Base-by-base conservation (phyloP, 768 basidiomycete species). In the Agrocybe pediades region DNA sequence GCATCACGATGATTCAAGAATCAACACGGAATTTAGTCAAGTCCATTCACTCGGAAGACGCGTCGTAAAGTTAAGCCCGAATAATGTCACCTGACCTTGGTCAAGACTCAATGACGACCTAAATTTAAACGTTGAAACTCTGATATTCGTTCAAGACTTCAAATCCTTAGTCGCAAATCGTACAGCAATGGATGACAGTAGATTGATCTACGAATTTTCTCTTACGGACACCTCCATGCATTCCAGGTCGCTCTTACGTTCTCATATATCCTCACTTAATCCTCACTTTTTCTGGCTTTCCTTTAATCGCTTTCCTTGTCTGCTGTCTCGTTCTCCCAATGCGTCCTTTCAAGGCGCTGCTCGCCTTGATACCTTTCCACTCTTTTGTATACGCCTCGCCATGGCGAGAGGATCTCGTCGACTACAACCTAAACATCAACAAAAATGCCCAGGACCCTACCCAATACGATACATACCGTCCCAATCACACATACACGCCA, bases 371-470 rank as follows among this genome's bases (percentile, higher is more conserved):
- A 49, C 54, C 72, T 46, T 58, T 83, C 47, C 62, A 71, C 25
- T 59, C 68, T 36, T 62, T 74, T 54, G 77, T 74, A 43, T 44
- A 57, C 41, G 84, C 87, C 2, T 84, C 88, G 9, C 90, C 88
- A 0, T 94, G 87, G 62, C 74, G 80, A 20, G 78, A 82, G 4
- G 79, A 86, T 62, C 82, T 92, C 57, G 71, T 74, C 33, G 75
- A 82, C 61, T 92, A 86, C 75, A 94, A 95, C 67, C 71, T 94
- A 68, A 94, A 95, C 70, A 62, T 77, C 62, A 92, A 91, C 71
- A 74, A 88, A 68, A 76, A 85, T 68, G 89, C 92, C 11, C 53
- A 59, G 21, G 54, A 62, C 54, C 58, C 61, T 17, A 61, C 60
- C 30, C 74, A 81, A 50, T 76, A 78, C 49, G 82, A 86, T 3